Evolutionary conservation across 2,329 filamentous ascomycete species (phyloP).

Genomic region (Hymenoscyphus infarciens): DNA sequence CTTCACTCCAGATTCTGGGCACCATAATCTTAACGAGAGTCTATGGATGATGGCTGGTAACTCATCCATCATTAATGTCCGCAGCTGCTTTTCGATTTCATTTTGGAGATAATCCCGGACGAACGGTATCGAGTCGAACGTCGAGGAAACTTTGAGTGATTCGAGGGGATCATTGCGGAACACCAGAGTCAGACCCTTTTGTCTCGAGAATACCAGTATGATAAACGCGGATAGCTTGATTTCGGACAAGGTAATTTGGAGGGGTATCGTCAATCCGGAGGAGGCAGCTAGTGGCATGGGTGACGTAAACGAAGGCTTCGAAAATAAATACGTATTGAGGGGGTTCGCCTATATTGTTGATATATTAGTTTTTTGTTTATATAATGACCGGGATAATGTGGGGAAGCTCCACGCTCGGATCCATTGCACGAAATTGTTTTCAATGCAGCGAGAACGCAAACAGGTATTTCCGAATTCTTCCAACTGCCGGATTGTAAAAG

Average conservation of each 20-base stretch:
- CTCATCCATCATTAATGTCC: conserved; percentile 96
- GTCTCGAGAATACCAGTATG: conserved; percentile 94
- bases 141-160: conserved; percentile 96
- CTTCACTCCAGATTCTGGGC: conserved; percentile 74
- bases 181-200: conserved; percentile 93
- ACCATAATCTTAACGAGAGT: conserved; percentile 83
- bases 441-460: conserved; percentile 10
- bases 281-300: conserved; percentile 88
- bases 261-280: conserved; percentile 90
- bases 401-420: conserved; percentile 28
- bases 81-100: conserved; percentile 89
- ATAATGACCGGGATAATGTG: conserved; percentile 22
- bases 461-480: neutral
- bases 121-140: conserved; percentile 98
- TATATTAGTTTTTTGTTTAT: conserved; percentile 48
- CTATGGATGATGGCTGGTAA: conserved; percentile 94
- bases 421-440: conserved; percentile 32
- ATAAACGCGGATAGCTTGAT: conserved; percentile 96
- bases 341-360: conserved; percentile 72
- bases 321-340: conserved; percentile 89
- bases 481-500: neutral
- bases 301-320: conserved; percentile 87
- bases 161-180: conserved; percentile 98
- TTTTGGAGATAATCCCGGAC: conserved; percentile 95
- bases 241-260: conserved; percentile 93